phyloP scores from a whole-genome alignment of 2,329 filamentous ascomycete species.

The Aspergillus sp. region DNA sequence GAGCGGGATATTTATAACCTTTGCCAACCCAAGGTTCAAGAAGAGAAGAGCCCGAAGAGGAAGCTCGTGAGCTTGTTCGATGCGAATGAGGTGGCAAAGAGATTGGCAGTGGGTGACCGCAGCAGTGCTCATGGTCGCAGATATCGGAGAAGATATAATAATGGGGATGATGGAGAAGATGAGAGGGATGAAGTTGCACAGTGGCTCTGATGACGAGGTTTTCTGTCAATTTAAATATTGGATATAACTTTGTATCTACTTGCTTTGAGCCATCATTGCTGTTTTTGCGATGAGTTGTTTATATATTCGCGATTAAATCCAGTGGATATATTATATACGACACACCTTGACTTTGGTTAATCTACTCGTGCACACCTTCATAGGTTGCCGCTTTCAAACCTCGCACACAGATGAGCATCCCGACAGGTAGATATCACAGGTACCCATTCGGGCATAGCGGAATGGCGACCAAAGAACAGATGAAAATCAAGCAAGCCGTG shows the following conservation, averaged over 20 bases:
- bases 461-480: too few species aligned
- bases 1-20: slow-evolving; percentile 34
- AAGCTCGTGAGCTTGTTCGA: slow-evolving; percentile 58
- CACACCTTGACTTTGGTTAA: too few species aligned
- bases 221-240: too few species aligned
- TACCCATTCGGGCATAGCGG: too few species aligned
- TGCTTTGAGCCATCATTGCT: background rate
- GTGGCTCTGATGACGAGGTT: background rate
- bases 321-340: too few species aligned
- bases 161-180: background rate
- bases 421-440: too few species aligned
- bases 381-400: too few species aligned
- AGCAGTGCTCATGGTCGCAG: background rate
- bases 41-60: slow-evolving; percentile 40
- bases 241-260: background rate
- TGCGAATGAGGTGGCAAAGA: slow-evolving; percentile 61
- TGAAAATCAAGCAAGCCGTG: too few species aligned
- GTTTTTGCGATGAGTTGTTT: background rate
- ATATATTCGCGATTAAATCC: background rate
- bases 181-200: slow-evolving; percentile 14
- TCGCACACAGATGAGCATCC: too few species aligned
- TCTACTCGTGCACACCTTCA: too few species aligned
- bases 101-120: slow-evolving; percentile 36
- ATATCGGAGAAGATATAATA: background rate
- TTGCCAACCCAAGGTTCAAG: slow-evolving; percentile 27